phyloP scores from a whole-genome alignment of 108 stramenopile species.

The Cyclotella choctawhatcheeana region DNA sequence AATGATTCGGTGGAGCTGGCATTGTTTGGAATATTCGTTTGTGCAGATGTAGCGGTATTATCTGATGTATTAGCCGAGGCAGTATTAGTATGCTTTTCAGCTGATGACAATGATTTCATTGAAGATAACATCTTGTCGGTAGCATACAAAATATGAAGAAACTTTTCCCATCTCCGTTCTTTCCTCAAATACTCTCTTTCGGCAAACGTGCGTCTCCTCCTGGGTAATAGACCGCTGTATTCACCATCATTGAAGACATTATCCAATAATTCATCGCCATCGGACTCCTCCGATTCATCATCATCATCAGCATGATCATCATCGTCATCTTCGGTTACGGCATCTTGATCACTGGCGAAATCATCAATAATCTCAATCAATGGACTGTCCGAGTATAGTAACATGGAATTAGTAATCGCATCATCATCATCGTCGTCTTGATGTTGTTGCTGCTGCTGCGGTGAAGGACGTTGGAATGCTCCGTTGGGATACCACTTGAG shows the following conservation, averaged over 20 bases:
- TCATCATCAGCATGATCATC: slow-evolving; percentile 9
- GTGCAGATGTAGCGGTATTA: not conserved
- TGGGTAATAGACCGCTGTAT: not conserved
- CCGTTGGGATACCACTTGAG: slow-evolving; percentile 46
- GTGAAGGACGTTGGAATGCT: slow-evolving; percentile 36
- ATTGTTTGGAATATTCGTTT: not conserved
- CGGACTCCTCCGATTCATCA: slow-evolving; percentile 9
- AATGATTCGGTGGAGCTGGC: not conserved
- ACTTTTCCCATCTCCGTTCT: slow-evolving; percentile 32
- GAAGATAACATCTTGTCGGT: slow-evolving; percentile 14
- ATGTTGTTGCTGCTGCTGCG: not conserved
- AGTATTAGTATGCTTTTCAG: not conserved
- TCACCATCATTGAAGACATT: not conserved
- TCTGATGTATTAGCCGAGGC: not conserved
- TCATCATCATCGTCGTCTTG: slow-evolving; percentile 9
- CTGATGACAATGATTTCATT: not conserved
- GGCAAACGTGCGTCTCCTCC: not conserved
- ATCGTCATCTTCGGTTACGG: not conserved
- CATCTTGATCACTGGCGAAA: slow-evolving; percentile 35
- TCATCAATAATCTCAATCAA: slow-evolving; percentile 44
- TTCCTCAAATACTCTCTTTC: slow-evolving; percentile 12
- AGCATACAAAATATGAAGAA: slow-evolving; percentile 31
- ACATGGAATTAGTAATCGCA: too few species aligned
- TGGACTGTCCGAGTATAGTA: slow-evolving; percentile 25
- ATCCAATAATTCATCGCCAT: not conserved